phyloP scores from a whole-genome alignment of 2,329 filamentous ascomycete genomes.

The Alternaria gansuensis region DNA sequence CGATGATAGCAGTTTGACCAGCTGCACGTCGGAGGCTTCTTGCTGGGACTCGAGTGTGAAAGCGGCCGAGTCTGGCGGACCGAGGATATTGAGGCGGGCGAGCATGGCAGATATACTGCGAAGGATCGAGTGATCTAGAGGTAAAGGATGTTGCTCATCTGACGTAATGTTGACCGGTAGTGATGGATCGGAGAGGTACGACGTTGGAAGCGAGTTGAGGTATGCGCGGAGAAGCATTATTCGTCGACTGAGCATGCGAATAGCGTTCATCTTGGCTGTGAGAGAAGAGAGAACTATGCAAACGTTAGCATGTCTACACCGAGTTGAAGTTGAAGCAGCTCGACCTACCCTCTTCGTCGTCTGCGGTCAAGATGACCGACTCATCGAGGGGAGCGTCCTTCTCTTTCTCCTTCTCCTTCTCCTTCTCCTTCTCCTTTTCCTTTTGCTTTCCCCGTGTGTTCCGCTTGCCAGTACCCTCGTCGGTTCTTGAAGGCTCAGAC shows the following conservation, averaged over 20 bases:
- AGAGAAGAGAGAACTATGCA: slow-evolving; percentile 69
- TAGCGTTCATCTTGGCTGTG: slow-evolving; percentile 87
- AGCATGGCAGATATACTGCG: slow-evolving; percentile 89
- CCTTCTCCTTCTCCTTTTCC: slow-evolving; percentile 59
- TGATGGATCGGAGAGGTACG: slow-evolving; percentile 64
- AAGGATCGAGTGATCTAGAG: slow-evolving; percentile 73
- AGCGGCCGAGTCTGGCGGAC: slow-evolving; percentile 70
- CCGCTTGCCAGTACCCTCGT: slow-evolving; percentile 58
- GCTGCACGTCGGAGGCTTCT: slow-evolving; percentile 83
- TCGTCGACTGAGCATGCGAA: slow-evolving; percentile 83
- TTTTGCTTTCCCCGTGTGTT: slow-evolving; percentile 61
- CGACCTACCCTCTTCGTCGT: slow-evolving; percentile 70
- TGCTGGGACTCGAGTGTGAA: slow-evolving; percentile 76
- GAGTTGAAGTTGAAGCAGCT: not conserved
- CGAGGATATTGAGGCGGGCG: slow-evolving; percentile 81
- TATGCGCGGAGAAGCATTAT: slow-evolving; percentile 70
- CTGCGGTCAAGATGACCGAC: slow-evolving; percentile 59
- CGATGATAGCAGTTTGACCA: slow-evolving; percentile 77
- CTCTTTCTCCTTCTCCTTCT: slow-evolving; percentile 57
- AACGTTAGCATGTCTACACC: slow-evolving; percentile 19
- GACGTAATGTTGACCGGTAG: slow-evolving; percentile 46
- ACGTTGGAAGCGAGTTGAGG: slow-evolving; percentile 74
- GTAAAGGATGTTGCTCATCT: slow-evolving; percentile 39
- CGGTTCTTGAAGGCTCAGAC: slow-evolving; percentile 40
- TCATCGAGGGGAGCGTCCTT: slow-evolving; percentile 50